Base-by-base conservation (phyloP, 2,329 filamentous ascomycete genomes). In the Colletotrichum sansevieriae region DNA sequence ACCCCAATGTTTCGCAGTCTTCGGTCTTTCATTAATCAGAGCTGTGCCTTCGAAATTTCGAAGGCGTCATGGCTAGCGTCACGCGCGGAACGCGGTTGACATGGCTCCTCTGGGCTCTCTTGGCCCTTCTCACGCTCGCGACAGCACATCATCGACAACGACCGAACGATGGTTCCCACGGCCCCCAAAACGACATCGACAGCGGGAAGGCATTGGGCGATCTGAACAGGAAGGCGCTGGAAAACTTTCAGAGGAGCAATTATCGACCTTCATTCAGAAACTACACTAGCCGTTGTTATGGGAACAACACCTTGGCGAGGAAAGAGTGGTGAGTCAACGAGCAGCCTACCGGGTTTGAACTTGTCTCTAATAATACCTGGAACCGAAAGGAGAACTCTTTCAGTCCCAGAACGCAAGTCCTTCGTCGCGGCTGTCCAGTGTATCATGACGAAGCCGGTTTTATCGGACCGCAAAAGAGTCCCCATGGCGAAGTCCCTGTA, bases 341-440 rank as follows among this genome's bases (percentile, higher is more conserved):
- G 25, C 22, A 0, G 13, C 9, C 1, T 12, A 12, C n/a, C 2
- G 15, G 33, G 0, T 39, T 1, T 8, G 25, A 0, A 12, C 0
- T 5, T 10, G 7, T 1, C 1, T 10, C 52, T 55, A 25, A 55
- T 0, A 8, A n/a, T 4, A 0, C 0, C 1, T 18, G 41, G 29
- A 29, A 29, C 29, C 29, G 3, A 3, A 1, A 73, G 75, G 75
- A 61, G 74, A 25, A 65, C 69, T 12, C 71, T 76, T 1, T 65
- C 73, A 20, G 70, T 57, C 2, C 39, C 39, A 9, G 66, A 75
- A 33, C 72, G 73, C 11, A 73, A 71, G 44, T 63, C 70, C 0
- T 77, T 75, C 66, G 72, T 75, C 51, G 57, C 65, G 2, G 76
- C 75, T 8, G 75, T 78, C 10, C 70, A 74, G 33, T 78, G 76